phyloP scores from a whole-genome alignment of 495 filamentous ascomycete species.

The Daldinia grandis region DNA sequence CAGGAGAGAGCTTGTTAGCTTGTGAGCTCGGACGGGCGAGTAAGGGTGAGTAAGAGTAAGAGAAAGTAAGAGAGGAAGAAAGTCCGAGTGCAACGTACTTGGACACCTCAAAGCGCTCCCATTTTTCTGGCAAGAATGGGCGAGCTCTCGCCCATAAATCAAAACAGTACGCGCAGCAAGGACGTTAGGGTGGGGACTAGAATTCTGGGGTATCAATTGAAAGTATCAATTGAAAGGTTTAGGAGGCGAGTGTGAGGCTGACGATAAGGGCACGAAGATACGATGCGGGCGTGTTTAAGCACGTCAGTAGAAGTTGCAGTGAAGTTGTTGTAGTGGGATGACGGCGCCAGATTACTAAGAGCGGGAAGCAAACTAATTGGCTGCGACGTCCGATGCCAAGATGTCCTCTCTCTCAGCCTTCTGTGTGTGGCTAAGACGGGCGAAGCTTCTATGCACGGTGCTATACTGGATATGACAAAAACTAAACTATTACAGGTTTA shows the following conservation, averaged over 20 bases:
- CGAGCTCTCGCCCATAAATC: constrained; percentile 41
- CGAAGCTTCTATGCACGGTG: neutral
- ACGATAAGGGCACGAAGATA: constrained; percentile 36
- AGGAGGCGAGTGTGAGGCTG: constrained; percentile 23
- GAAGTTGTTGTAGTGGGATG: constrained; percentile 46
- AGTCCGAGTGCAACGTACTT: constrained; percentile 29
- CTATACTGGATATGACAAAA: neutral
- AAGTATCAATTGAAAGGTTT: constrained; percentile 35
- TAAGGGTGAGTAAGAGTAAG: neutral
- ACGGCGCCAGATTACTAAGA: constrained; percentile 38
- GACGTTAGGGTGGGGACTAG: neutral
- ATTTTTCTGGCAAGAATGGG: constrained; percentile 39
- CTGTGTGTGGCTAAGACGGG: too few relatives aligned
- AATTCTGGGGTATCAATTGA: constrained; percentile 33
- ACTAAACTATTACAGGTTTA: neutral
- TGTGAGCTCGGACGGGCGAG: neutral
- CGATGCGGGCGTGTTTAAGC: constrained; percentile 20
- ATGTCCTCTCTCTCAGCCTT: constrained; percentile 31
- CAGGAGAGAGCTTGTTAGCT: neutral
- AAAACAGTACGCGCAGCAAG: constrained; percentile 14
- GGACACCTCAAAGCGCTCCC: constrained; percentile 46
- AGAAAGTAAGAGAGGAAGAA: constrained; percentile 5
- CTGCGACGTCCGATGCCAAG: constrained; percentile 16
- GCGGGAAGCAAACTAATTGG: constrained; percentile 21
- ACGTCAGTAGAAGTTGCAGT: constrained; percentile 22